Conservation (phyloP, 495 filamentous ascomycete genomes). For the Barbatosphaeria neglecta region DNA sequence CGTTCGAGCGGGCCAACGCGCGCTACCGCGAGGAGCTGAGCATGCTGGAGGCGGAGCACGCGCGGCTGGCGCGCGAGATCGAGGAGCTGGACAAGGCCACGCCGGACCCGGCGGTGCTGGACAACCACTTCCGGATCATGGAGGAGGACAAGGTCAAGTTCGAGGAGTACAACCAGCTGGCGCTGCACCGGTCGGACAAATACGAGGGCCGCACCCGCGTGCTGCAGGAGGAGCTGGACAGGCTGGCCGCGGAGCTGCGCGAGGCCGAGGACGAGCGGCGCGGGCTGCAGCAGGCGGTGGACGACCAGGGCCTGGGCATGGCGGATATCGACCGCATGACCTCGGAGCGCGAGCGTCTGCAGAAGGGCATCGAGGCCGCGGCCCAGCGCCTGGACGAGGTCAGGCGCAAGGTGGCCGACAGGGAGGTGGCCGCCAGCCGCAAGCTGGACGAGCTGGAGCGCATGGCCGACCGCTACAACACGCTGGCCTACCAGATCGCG, state of each 20-base stretch:
- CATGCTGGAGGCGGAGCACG: conserved; percentile 73
- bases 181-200: conserved; percentile 70
- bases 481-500: conserved; percentile 82
- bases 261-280: conserved; percentile 68
- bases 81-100: conserved; percentile 76
- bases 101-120: conserved; percentile 68
- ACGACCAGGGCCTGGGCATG: conserved; percentile 85
- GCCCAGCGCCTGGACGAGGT: conserved; percentile 64
- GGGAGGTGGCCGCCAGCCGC: conserved; percentile 67
- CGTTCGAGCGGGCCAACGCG: conserved; percentile 75
- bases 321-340: conserved; percentile 99
- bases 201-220: conserved; percentile 65
- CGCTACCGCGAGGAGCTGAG: conserved; percentile 72
- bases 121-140: conserved; percentile 74
- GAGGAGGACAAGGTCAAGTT: conserved; percentile 89
- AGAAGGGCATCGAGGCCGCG: conserved; percentile 70
- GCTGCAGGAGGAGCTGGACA: conserved; percentile 67
- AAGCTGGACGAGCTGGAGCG: conserved; percentile 85
- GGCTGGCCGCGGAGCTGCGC: conserved; percentile 62
- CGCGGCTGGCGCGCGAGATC: conserved; percentile 66
- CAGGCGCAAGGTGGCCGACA: conserved; percentile 68
- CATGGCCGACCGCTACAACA: conserved; percentile 80
- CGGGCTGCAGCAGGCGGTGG: conserved; percentile 72
- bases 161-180: conserved; percentile 74
- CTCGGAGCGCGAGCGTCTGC: conserved; percentile 79